Evolutionary conservation across 202 grass and related monocot species (phyloP), one percentile per base, ranked within the genome.

Genomic region (Zoysia matrella): DNA sequence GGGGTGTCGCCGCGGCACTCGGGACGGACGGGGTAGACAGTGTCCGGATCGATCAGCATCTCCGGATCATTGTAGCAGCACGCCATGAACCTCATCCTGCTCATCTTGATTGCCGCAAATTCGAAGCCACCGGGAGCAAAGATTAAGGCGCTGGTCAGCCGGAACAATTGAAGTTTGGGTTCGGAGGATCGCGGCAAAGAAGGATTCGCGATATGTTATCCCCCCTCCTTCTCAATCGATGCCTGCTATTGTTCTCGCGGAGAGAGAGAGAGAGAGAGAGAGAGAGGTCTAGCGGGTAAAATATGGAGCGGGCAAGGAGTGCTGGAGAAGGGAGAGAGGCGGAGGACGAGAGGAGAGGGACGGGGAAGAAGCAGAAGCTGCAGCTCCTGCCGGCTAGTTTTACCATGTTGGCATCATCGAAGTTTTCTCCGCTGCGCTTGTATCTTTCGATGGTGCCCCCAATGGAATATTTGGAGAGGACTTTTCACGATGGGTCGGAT

Each of bases 11-110:
- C 75, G 52, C 84, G 88, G 89, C 90, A 98, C 57, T 92, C 91
- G 47, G 87, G 67, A 51, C 87, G 90, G 76, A 93, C 88, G 50
- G 90, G 87, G 61, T 95, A 95, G 77, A 90, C 65, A 40, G 96
- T 85, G 51, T 95, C 91, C 42, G 96, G 96, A 63, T 95, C 92
- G 70, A 90, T 92, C 47, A 77, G 88, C 73, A 88, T 92, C 73
- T 95, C 92, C 71, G 87, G 91, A 60, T 95, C 83, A 47, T 77
- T 87, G 73, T 82, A 86, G 85, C 92, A 98, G 74, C 96, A 98
- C 65, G 72, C 86, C 88, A 92, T 75, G 78, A 89, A 72, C 92
- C 85, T 82, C 81, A 86, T 75, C 84, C 6, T 84, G 65, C 16
- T 54, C 86, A 78, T 69, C 12, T 12, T 54, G 61, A 61, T 46